A percentile compares a stretch with the other conserved stretches of the same genome.
phyloP scores from a whole-genome alignment of 1,284 basidiomycete genomes.

The Vanrija humicola region DNA sequence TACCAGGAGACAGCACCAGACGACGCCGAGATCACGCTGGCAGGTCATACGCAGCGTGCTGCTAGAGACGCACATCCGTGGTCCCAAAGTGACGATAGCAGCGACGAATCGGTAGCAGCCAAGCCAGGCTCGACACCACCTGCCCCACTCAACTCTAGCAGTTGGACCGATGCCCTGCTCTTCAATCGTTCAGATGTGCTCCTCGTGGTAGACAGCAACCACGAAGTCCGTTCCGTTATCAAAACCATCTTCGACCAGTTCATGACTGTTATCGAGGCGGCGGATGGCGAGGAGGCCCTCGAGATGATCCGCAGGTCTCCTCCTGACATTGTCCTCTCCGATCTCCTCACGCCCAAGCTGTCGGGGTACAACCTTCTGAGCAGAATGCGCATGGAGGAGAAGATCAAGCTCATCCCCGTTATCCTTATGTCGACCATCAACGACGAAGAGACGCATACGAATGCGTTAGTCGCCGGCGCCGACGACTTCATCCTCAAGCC shows the following conservation, averaged over 20 bases:
- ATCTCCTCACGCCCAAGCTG: conserved; percentile 23
- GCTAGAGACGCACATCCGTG: neutral
- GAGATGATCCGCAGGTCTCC: conserved; percentile 26
- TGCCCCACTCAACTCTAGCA: too few relatives aligned
- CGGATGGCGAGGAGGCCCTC: conserved; percentile 46
- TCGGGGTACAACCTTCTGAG: neutral
- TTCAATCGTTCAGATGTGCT: conserved; percentile 30
- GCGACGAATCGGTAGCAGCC: too few relatives aligned
- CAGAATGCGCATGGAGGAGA: conserved; percentile 16
- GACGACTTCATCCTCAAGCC: conserved; percentile 45
- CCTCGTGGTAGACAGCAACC: conserved; percentile 39
- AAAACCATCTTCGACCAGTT: conserved; percentile 39
- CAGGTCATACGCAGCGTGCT: too few relatives aligned
- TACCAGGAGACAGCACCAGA: neutral
- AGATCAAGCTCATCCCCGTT: conserved; percentile 23
- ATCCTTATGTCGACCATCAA: conserved; percentile 29
- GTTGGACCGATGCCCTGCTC: conserved; percentile 21
- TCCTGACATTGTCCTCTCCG: conserved; percentile 44
- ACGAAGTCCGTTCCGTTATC: neutral
- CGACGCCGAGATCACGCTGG: conserved; percentile 2
- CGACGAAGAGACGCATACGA: conserved; percentile 31
- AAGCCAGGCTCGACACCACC: too few relatives aligned
- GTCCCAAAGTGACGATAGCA: neutral
- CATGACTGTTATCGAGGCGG: conserved; percentile 46
- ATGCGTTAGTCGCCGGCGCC: conserved; percentile 46